A percentile compares a stretch with the other conserved stretches of the same genome.
Conservation (phyloP, 306 rosid species). For the Sicyos edulis region DNA sequence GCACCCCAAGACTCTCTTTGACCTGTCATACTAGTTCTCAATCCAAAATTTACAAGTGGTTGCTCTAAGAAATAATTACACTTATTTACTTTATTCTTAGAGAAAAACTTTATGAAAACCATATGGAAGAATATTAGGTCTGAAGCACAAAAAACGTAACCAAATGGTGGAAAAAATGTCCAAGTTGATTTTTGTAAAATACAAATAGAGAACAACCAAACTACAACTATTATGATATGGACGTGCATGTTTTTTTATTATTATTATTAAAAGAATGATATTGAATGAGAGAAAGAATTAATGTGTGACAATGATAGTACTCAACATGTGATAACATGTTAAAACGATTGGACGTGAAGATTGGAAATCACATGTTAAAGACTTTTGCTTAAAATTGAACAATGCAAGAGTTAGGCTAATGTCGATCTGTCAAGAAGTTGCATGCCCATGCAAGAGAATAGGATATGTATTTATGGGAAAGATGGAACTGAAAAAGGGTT, state of each 20-base stretch:
- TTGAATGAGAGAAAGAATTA: neutral
- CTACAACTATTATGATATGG: neutral
- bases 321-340: slow-evolving; percentile 32
- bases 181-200: neutral
- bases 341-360: slow-evolving; percentile 17
- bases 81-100: neutral
- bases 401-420: slow-evolving; percentile 41
- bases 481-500: neutral
- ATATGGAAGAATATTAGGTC: neutral
- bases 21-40: neutral
- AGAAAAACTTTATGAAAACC: neutral
- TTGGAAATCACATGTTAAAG: neutral
- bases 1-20: too few species aligned
- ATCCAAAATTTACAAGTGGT: neutral
- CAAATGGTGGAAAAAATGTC: too few species aligned
- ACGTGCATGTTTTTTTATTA: neutral
- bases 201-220: neutral
- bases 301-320: neutral
- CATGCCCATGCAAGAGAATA: slow-evolving; percentile 30
- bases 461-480: neutral
- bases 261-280: neutral
- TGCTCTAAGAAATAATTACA: neutral
- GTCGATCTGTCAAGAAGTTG: slow-evolving; percentile 24
- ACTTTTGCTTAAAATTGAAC: slow-evolving; percentile 1
- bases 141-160: neutral